Percentiles rank a stretch among this genome's conserved stretches.
Conservation (phyloP, 1,139 yeast species). For the Hanseniaspora uvarum region DNA sequence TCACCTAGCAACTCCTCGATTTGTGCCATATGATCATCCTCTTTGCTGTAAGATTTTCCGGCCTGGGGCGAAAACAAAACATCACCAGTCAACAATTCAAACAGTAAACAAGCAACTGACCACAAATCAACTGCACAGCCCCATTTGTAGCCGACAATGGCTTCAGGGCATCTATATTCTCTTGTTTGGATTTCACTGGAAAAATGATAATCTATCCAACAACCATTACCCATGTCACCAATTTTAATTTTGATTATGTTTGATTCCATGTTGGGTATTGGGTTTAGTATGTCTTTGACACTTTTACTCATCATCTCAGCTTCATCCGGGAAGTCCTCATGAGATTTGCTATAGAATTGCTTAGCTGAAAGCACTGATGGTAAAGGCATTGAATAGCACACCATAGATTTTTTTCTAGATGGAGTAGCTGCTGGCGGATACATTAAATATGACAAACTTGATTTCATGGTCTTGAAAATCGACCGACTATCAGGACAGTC, state of each 20-base stretch:
- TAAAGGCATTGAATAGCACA: constrained; percentile 38
- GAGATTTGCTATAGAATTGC: background rate
- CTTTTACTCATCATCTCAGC: constrained; percentile 12
- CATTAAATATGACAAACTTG: background rate
- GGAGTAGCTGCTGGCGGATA: background rate
- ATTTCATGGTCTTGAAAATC: constrained; percentile 9
- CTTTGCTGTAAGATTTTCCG: constrained; percentile 45
- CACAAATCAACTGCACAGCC: constrained; percentile 68
- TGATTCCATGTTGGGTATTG: constrained; percentile 8
- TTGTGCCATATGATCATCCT: constrained; percentile 69
- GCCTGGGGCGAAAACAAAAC: constrained; percentile 56
- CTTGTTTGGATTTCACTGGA: constrained; percentile 68
- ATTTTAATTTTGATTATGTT: constrained; percentile 44
- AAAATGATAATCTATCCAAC: constrained; percentile 55
- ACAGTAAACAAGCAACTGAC: constrained; percentile 62
- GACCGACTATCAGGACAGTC: background rate
- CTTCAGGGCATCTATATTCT: constrained; percentile 67
- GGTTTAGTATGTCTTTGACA: constrained; percentile 10
- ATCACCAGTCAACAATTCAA: constrained; percentile 67
- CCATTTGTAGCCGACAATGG: constrained; percentile 51
- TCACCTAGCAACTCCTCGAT: constrained; percentile 56
- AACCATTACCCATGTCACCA: constrained; percentile 70
- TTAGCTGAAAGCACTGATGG: constrained; percentile 62
- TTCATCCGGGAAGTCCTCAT: background rate
- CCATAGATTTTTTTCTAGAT: constrained; percentile 4